Evolutionary conservation across 2,329 filamentous ascomycete species (phyloP), one percentile per base, ranked within the genome.

Genomic region (Ophiognomonia clavigignenti-juglandacearum): DNA sequence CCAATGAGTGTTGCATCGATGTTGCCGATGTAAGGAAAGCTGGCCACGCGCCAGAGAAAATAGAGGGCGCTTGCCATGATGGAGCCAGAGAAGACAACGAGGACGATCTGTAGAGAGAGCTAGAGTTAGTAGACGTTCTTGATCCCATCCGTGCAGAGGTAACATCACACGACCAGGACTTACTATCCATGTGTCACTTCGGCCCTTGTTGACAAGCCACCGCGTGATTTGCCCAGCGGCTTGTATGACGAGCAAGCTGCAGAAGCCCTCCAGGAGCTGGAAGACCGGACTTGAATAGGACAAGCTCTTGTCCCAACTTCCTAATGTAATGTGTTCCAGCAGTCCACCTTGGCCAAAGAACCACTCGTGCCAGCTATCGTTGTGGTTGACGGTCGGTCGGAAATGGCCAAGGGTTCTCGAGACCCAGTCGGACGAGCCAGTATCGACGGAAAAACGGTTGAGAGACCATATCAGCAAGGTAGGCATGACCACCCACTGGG

Each of bases 171-270:
- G 26, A 44, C 16, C 7, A 16, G 24, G 45, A 74, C 85, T 66
- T 74, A 93, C 89, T 81, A 97, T 88, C 93, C 92, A 97, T 53
- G 85, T 95, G 69, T 98, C 93, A 60, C 91, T 95, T 60, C 89
- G 82, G 59, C 92, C 90, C 59, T 87, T 77, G 68, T 97, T 97
- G 46, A 97, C 92, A 24, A 97, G 78, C 85, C 90, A 97, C 65
- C 88, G 80, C 18, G 93, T 95, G 55, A 97, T 90, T 65, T 96
- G 92, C 0, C 93, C 93, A 13, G 88, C 85, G 16, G 91, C 89
- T 67, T 98, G 93, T 48, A 98, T 97, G 54, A 97, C 91, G 47
- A 97, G 72, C 58, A 98, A 71, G 61, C 89, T 97, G 73, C 93
- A 97, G 70, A 98, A 98, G 6, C 93, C 93, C 67, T 98, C 93